Evolutionary conservation across 306 rosid genomes (phyloP).

Genomic region (Cucumis sativus): DNA sequence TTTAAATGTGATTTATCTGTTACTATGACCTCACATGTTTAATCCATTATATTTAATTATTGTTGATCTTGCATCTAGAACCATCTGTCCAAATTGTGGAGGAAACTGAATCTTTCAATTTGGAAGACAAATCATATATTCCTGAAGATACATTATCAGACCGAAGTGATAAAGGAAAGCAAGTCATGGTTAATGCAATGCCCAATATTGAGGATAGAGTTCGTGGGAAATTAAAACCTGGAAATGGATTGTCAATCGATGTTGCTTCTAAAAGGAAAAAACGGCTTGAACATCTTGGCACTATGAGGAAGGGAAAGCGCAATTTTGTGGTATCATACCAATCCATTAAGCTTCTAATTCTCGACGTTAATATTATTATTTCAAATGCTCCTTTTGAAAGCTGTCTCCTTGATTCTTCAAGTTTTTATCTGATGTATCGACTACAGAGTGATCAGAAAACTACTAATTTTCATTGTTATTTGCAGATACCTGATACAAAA

Average conservation of each 20-base stretch:
- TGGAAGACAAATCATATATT: conserved; percentile 38
- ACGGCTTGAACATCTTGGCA: conserved; percentile 23
- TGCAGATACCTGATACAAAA: not conserved
- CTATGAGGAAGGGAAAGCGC: conserved; percentile 44
- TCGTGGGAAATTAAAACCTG: conserved; percentile 47
- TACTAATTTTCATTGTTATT: not conserved
- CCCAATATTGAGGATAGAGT: conserved; percentile 34
- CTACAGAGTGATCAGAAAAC: not conserved
- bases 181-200: conserved; percentile 17
- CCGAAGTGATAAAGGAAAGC: conserved; percentile 37
- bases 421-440: not conserved
- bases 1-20: not conserved
- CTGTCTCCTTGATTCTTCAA: not conserved
- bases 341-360: not conserved
- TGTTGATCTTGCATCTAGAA: conserved; percentile 28
- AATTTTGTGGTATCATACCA: conserved; percentile 40
- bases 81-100: conserved; percentile 60
- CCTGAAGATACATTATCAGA: conserved; percentile 54
- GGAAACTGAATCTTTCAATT: conserved; percentile 30
- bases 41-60: not conserved
- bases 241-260: conserved; percentile 30
- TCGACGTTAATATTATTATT: not conserved
- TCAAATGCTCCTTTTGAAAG: not conserved
- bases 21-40: not conserved
- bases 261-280: conserved; percentile 36